phyloP scores from a whole-genome alignment of 441 rosid species.

The Pelargonium australe region DNA sequence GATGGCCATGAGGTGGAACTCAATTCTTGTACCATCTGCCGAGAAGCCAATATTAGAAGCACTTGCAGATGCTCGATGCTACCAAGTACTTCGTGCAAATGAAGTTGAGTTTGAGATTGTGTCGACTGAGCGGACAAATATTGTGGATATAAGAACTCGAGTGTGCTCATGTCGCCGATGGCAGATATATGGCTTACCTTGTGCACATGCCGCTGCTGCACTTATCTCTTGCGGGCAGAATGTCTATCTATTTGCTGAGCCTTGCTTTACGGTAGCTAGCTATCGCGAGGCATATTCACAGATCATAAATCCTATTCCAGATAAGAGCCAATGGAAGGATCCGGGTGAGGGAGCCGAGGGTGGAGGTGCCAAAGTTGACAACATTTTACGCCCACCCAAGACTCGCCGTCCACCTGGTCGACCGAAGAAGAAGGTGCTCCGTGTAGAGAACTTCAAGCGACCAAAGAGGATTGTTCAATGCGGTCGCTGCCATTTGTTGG shows the following conservation, averaged over 20 bases:
- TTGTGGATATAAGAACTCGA: slow-evolving; percentile 82
- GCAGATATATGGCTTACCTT: slow-evolving; percentile 92
- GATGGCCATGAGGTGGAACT: slow-evolving; percentile 85
- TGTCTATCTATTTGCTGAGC: slow-evolving; percentile 87
- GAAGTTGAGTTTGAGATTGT: slow-evolving; percentile 96
- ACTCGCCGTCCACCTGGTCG: slow-evolving; percentile 90
- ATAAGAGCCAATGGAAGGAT: slow-evolving; percentile 71
- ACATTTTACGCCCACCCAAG: slow-evolving; percentile 66
- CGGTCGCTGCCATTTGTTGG: slow-evolving; percentile 91
- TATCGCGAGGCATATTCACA: slow-evolving; percentile 46
- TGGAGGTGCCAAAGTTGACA: slow-evolving; percentile 33
- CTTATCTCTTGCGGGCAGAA: slow-evolving; percentile 95
- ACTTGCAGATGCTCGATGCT: slow-evolving; percentile 79
- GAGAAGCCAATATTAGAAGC: slow-evolving; percentile 84
- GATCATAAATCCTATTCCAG: slow-evolving; percentile 69
- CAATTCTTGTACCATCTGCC: slow-evolving; percentile 89
- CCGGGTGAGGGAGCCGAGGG: slow-evolving; percentile 51
- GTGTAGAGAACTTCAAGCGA: slow-evolving; percentile 81
- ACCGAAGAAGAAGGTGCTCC: slow-evolving; percentile 79
- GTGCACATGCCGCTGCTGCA: slow-evolving; percentile 95
- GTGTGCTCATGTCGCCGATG: slow-evolving; percentile 92
- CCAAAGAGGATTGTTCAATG: slow-evolving; percentile 90
- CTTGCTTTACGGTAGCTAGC: slow-evolving; percentile 91
- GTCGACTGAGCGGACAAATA: slow-evolving; percentile 83
- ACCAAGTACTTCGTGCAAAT: slow-evolving; percentile 89